Conservation (phyloP, 257 asterid species). For the Solanum raphanifolium region DNA sequence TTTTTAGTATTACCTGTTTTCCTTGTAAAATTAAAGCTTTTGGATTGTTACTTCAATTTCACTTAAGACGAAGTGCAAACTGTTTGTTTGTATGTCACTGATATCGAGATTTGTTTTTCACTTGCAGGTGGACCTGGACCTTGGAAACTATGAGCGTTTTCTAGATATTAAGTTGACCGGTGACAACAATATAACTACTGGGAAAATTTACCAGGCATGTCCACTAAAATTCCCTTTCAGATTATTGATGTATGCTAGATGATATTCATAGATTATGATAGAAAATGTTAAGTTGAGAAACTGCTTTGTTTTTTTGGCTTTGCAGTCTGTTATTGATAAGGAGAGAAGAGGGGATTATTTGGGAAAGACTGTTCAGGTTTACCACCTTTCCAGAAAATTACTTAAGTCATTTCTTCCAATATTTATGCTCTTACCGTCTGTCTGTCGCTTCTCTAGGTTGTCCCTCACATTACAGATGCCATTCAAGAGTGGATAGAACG, state of each 20-base stretch:
- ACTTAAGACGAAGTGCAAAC: neutral
- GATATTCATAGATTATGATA: neutral
- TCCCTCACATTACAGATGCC: slow-evolving; percentile 46
- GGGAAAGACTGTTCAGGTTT: slow-evolving; percentile 44
- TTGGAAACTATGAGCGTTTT: slow-evolving; percentile 91
- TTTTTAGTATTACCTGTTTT: neutral
- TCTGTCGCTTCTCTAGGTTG: slow-evolving; percentile 20
- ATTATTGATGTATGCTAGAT: neutral
- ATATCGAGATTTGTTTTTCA: neutral
- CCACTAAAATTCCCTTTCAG: neutral
- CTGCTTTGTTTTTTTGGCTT: neutral
- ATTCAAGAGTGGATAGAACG: slow-evolving; percentile 44
- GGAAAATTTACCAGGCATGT: slow-evolving; percentile 83
- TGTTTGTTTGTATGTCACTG: neutral
- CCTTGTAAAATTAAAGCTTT: neutral
- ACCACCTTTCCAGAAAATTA: neutral
- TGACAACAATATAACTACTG: slow-evolving; percentile 84
- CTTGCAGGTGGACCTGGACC: slow-evolving; percentile 95
- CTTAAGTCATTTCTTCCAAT: neutral
- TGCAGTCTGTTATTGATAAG: slow-evolving; percentile 33
- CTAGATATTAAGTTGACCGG: slow-evolving; percentile 69
- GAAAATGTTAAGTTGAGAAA: neutral
- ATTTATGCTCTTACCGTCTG: neutral
- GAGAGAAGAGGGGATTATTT: slow-evolving; percentile 44
- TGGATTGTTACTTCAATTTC: neutral